Conservation (phyloP, 257 asterid species). For the Solanum megistacrolobum region DNA sequence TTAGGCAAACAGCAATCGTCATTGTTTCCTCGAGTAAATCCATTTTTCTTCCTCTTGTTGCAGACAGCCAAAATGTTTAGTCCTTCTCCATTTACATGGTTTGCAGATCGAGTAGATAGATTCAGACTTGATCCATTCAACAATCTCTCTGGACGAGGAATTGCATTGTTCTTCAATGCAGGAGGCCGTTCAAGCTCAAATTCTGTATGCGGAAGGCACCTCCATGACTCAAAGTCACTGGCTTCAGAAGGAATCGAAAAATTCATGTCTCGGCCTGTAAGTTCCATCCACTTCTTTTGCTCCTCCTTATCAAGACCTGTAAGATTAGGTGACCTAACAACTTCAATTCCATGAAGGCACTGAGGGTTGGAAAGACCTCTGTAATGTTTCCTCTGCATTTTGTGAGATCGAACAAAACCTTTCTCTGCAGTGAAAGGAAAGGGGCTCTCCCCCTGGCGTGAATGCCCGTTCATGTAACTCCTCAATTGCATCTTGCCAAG, state of each 20-base stretch:
- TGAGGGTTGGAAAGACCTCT: slow-evolving; percentile 42
- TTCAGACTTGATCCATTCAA: slow-evolving; percentile 30
- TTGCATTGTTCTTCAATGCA: slow-evolving; percentile 11
- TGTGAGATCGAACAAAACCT: slow-evolving; percentile 36
- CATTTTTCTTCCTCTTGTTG: slow-evolving; percentile 30
- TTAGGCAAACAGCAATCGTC: slow-evolving; percentile 23
- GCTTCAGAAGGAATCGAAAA: slow-evolving; percentile 36
- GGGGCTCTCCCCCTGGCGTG: slow-evolving; percentile 38
- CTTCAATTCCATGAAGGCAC: slow-evolving; percentile 43
- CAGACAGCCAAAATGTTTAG: slow-evolving; percentile 21
- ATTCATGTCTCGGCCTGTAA: slow-evolving; percentile 34
- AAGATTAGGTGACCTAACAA: slow-evolving; percentile 35
- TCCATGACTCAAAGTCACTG: slow-evolving; percentile 40
- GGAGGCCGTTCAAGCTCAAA: slow-evolving; percentile 28
- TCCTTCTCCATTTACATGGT: slow-evolving; percentile 26
- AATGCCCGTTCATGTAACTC: slow-evolving; percentile 44
- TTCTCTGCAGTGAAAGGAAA: slow-evolving; percentile 39
- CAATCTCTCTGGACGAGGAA: slow-evolving; percentile 16
- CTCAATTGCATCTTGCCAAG: slow-evolving; percentile 47
- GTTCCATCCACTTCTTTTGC: slow-evolving; percentile 41
- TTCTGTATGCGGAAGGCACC: slow-evolving; percentile 25
- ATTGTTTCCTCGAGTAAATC: slow-evolving; percentile 15
- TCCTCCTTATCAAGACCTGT: slow-evolving; percentile 29
- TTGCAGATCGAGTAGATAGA: slow-evolving; percentile 15
- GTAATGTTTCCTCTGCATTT: slow-evolving; percentile 42